These are phyloP conservation scores for Pythium vanterpoolii DNA, from an alignment of 352 stramenopile genomes.

Conservation along the genomic window DNA sequence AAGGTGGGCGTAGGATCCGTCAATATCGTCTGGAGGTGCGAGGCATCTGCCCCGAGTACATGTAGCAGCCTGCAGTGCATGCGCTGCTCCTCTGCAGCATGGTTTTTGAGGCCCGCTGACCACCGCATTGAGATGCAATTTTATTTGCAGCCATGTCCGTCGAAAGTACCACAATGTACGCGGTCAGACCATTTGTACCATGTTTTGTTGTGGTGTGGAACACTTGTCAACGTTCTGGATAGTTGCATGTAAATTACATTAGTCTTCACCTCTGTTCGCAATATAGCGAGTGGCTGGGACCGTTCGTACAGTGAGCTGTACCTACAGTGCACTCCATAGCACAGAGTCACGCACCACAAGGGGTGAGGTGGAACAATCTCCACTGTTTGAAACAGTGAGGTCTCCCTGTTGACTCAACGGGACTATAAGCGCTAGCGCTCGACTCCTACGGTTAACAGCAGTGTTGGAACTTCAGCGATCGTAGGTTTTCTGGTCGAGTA, in stretches of 20 bases:
- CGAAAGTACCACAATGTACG: background rate
- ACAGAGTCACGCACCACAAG: too few species aligned
- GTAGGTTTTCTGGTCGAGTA: too few species aligned
- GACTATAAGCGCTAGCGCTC: too few species aligned
- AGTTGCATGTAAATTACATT: constrained; percentile 2
- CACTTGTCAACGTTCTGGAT: background rate
- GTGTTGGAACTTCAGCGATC: too few species aligned
- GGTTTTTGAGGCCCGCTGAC: background rate
- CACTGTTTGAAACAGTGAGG: too few species aligned
- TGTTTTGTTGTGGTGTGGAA: constrained; percentile 3
- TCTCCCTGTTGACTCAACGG: too few species aligned
- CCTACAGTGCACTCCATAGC: too few species aligned
- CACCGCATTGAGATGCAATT: background rate
- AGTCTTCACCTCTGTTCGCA: background rate
- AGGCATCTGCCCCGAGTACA: background rate
- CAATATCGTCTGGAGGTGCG: background rate
- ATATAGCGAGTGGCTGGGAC: background rate
- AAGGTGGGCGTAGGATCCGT: background rate
- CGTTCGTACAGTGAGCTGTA: background rate
- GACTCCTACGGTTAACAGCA: too few species aligned
- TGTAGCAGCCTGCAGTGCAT: background rate
- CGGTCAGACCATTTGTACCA: constrained; percentile 1
- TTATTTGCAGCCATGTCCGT: background rate
- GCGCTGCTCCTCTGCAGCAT: too few species aligned
- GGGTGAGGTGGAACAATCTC: too few species aligned